A percentile compares a stretch with the other conserved stretches of the same genome.
Conservation (phyloP, 352 stramenopile genomes). For the Phytophthora hibernalis region DNA sequence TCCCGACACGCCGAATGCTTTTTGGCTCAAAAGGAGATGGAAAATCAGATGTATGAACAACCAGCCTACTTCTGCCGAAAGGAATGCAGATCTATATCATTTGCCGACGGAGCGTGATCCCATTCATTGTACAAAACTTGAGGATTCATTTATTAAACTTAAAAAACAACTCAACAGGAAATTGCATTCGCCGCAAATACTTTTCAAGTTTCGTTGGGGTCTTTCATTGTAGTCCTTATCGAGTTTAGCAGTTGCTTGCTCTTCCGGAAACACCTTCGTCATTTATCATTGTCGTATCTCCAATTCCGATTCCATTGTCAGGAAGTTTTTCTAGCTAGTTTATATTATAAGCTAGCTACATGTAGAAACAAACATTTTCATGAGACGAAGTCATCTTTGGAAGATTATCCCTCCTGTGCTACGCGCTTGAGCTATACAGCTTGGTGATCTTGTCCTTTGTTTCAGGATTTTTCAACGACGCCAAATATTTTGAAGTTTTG, state of each 20-base stretch:
- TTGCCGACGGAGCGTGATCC: constrained; percentile 18
- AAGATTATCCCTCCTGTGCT: not conserved
- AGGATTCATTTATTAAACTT: not conserved
- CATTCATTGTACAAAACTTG: not conserved
- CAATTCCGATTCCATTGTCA: not conserved
- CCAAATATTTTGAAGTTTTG: not conserved
- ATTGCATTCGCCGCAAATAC: not conserved
- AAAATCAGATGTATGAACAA: constrained; percentile 19
- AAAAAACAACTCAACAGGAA: not conserved
- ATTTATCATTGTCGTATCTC: not conserved
- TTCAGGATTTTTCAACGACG: not conserved
- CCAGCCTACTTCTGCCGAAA: constrained; percentile 4
- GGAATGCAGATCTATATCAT: not conserved
- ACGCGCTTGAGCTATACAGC: not conserved
- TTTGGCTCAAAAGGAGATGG: constrained; percentile 32
- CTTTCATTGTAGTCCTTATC: no score
- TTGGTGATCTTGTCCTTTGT: not conserved
- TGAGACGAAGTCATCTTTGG: not conserved
- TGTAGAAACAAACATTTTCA: not conserved
- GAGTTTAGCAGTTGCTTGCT: no score
- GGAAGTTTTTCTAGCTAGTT: not conserved
- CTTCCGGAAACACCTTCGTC: no score
- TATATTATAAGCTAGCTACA: no score
- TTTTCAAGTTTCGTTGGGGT: not conserved
- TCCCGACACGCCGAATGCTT: constrained; percentile 53